phyloP scores from a whole-genome alignment of 768 basidiomycete species.

The Hemileccinum rubropunctum region DNA sequence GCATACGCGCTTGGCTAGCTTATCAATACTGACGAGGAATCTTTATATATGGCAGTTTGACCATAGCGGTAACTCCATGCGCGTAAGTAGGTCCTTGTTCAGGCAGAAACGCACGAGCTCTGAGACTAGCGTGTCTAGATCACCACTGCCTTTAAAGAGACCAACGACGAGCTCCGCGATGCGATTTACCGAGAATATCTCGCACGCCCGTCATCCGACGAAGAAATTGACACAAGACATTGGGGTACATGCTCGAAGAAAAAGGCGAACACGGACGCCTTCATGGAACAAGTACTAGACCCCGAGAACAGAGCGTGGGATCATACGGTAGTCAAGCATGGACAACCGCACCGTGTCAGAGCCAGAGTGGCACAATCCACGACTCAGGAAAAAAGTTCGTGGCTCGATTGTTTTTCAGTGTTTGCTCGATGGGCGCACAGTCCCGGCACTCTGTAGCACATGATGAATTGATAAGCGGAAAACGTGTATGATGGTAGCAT shows the following conservation, averaged over 20 bases:
- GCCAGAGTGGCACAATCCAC: not conserved
- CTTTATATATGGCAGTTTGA: constrained; percentile 4
- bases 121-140: constrained; percentile 6
- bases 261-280: not conserved
- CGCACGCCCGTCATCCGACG: not conserved
- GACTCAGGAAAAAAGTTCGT: not conserved
- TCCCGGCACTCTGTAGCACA: not conserved
- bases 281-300: constrained; percentile 29
- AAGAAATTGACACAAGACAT: constrained; percentile 2
- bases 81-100: not conserved
- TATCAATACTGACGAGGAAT: too few species aligned
- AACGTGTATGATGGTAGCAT: not conserved
- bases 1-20: not conserved
- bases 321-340: not conserved
- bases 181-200: constrained; percentile 13
- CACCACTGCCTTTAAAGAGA: constrained; percentile 9
- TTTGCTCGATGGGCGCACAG: not conserved
- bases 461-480: not conserved
- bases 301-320: constrained; percentile 42
- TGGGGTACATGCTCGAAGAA: not conserved
- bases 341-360: not conserved
- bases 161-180: not conserved
- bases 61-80: not conserved
- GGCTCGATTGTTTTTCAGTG: not conserved
- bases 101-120: not conserved